Conservation (phyloP, 1,284 basidiomycete genomes). For the Ustilago crameri region DNA sequence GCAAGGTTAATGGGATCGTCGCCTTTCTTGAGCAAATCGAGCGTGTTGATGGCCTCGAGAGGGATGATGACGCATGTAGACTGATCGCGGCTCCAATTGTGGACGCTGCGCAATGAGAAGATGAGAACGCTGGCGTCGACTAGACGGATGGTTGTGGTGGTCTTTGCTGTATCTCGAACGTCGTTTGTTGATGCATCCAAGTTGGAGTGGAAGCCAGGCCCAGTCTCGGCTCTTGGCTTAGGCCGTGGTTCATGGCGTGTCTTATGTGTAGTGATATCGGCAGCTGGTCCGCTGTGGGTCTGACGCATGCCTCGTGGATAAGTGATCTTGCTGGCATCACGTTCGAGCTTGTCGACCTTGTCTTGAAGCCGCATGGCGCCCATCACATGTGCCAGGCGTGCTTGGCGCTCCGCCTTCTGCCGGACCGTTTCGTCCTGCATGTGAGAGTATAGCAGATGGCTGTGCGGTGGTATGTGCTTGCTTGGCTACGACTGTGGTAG, state of each 20-base stretch:
- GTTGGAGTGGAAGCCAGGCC: slow-evolving; percentile 9
- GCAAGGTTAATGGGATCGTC: slow-evolving; percentile 79
- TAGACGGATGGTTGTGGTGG: slow-evolving; percentile 17
- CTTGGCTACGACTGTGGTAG: too few species aligned
- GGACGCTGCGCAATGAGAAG: slow-evolving; percentile 81
- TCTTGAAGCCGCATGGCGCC: slow-evolving; percentile 62
- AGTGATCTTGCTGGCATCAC: slow-evolving; percentile 43
- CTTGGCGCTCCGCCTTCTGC: slow-evolving; percentile 37
- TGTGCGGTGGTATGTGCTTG: neutral
- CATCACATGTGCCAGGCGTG: slow-evolving; percentile 57
- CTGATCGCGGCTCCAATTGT: slow-evolving; percentile 79
- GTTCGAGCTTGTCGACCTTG: slow-evolving; percentile 55
- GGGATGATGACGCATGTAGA: slow-evolving; percentile 82
- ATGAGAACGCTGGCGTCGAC: slow-evolving; percentile 88
- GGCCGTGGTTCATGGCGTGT: slow-evolving; percentile 8
- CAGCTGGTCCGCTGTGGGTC: slow-evolving; percentile 16
- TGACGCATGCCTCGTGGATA: slow-evolving; percentile 32
- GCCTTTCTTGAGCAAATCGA: slow-evolving; percentile 94
- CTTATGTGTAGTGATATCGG: neutral
- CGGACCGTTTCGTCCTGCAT: slow-evolving; percentile 32
- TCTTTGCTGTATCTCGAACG: neutral
- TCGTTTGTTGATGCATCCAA: neutral
- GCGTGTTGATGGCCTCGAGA: slow-evolving; percentile 87
- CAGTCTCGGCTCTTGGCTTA: slow-evolving; percentile 32
- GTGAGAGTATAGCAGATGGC: neutral